Base-by-base conservation (phyloP, 805 yeast genomes). In the Metschnikowia corniflorae region DNA sequence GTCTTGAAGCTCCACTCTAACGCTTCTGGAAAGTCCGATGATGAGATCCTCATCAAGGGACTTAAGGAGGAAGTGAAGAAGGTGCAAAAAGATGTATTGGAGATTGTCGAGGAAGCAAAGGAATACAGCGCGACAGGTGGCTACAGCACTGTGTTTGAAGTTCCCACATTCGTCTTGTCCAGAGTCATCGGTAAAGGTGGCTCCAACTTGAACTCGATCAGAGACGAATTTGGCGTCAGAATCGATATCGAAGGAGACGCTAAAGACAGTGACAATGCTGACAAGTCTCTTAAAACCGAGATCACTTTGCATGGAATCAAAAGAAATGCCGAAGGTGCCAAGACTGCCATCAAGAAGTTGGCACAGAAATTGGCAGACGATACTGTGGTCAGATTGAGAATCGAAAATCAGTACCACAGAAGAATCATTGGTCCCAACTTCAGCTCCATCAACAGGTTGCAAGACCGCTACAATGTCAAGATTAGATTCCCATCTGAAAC, bases 141-240 rank as follows among this genome's bases (percentile, higher is more conserved):
- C 29, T 70, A 70, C 60, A 51, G 55, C 39, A 56, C 73, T 13
- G 63, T 75, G 14, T 61, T 82, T 35, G 70, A 68, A 20, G 79
- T 87, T 55, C 94, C 96, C 44, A 61, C 78, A 2, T 64, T 70
- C 34, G 75, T 78, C 31, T 66, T 91, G 42, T 74, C 93, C 19
- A 80, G 93, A 62, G 70, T 94, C 36, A 87, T 93, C 60, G 99
- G 99, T 49, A 84, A 82, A 57, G 84, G 78, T 43, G 98, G 99
- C 38, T 65, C 86, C 28, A 78, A 79, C 55, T 64, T 93, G 54
- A 75, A 77, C 49, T 67, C 75, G 33, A 59, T 87, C 42, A 73
- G 83, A 45, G 86, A 83, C 7, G 82, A 84, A 53, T 86, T 70
- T 51, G 86, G 80, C 31, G 86, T 85, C 47, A 75, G 73, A 49